Conservation (phyloP, 2,329 filamentous ascomycete species). For the Aspergillus fischeri region DNA sequence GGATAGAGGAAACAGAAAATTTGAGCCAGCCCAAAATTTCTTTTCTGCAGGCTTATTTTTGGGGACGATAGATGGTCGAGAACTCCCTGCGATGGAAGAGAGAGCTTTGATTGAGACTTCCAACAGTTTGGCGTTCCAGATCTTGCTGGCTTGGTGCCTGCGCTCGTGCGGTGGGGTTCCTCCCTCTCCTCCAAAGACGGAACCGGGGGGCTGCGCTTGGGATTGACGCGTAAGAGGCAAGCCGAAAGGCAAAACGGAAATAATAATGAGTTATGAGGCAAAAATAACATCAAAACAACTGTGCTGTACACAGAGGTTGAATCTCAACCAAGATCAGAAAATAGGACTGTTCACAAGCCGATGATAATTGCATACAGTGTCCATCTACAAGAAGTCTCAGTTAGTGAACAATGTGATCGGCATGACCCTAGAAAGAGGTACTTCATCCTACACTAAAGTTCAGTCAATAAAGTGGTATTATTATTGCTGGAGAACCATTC, state of each 20-base stretch:
- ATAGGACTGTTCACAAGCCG: not conserved
- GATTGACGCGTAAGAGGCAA: conserved; percentile 20
- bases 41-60: not conserved
- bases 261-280: not conserved
- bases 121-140: not conserved
- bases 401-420: not conserved
- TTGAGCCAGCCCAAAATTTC: not conserved
- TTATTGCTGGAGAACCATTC: not conserved
- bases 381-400: not conserved
- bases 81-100: conserved; percentile 9
- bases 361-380: not conserved
- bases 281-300: not conserved
- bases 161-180: conserved; percentile 23
- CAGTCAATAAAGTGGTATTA: not conserved
- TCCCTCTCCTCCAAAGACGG: conserved; percentile 7
- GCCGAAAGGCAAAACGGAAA: not conserved
- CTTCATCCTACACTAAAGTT: not conserved
- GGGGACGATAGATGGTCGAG: conserved; percentile 1
- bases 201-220: conserved; percentile 14
- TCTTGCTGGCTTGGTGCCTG: conserved; percentile 15
- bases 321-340: not conserved
- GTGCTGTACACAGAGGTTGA: not conserved
- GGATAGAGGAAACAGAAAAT: not conserved
- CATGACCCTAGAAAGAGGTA: too few relatives aligned
- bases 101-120: not conserved